Conservation (phyloP, 352 stramenopile genomes). For the Pythium sp. region DNA sequence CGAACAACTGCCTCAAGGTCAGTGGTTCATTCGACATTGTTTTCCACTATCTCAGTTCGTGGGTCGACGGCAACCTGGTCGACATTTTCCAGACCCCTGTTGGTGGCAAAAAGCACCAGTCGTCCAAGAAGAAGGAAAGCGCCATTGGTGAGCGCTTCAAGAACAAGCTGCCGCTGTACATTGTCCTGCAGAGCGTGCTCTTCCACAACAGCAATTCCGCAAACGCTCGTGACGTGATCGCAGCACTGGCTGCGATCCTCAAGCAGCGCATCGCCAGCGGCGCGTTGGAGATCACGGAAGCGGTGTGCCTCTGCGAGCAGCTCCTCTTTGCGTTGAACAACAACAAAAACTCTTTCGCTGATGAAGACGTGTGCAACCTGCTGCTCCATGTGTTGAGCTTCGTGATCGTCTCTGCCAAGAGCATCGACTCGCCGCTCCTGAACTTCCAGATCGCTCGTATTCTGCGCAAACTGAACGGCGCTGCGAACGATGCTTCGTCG, state of each 20-base stretch:
- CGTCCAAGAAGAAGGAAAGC: constrained; percentile 21
- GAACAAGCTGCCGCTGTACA: constrained; percentile 12
- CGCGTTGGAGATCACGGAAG: constrained; percentile 18
- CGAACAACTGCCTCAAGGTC: constrained; percentile 29
- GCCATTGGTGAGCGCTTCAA: constrained; percentile 8
- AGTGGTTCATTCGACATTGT: constrained; percentile 32
- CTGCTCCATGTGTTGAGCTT: constrained; percentile 34
- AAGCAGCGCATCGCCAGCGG: constrained; percentile 13
- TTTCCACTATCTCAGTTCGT: constrained; percentile 50
- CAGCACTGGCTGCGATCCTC: constrained; percentile 12
- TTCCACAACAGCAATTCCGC: constrained; percentile 1
- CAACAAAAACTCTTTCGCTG: background rate
- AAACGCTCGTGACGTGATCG: background rate
- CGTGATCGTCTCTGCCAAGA: constrained; percentile 21
- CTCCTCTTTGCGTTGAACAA: constrained; percentile 39
- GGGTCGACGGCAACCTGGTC: constrained; percentile 43
- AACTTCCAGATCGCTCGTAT: constrained; percentile 24
- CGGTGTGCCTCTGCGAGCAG: constrained; percentile 45
- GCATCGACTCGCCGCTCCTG: background rate
- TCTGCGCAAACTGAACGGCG: constrained; percentile 34
- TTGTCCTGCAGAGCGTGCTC: constrained; percentile 21
- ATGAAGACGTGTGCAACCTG: constrained; percentile 30
- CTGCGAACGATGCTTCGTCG: constrained; percentile 10
- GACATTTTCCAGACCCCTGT: constrained; percentile 2
- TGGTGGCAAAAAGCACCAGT: background rate